A percentile compares a stretch with the other conserved stretches of the same genome.
Conservation (phyloP, 768 basidiomycete species). For the Suillus ampliporus region DNA sequence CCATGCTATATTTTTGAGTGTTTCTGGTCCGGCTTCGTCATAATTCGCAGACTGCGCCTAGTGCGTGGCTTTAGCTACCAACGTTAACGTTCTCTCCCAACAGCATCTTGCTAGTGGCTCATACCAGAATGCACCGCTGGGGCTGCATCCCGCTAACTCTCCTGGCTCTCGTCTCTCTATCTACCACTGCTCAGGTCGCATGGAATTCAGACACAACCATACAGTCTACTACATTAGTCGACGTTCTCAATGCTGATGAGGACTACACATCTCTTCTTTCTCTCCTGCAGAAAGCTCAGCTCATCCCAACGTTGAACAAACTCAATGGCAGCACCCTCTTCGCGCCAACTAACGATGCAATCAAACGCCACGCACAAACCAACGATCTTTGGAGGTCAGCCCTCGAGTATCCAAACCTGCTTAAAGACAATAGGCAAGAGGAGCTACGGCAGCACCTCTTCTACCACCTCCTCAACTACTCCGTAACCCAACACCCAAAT, state of each 20-base stretch:
- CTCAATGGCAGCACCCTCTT: conserved; percentile 87
- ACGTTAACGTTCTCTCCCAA: conserved; percentile 2
- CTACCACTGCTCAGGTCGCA: conserved; percentile 29
- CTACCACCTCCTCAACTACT: conserved; percentile 91
- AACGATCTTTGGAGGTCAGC: conserved; percentile 39
- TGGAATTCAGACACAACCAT: conserved; percentile 27
- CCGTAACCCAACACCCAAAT: conserved; percentile 55
- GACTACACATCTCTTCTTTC: conserved; percentile 78
- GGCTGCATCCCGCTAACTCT: conserved; percentile 42
- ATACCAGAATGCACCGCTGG: conserved; percentile 38
- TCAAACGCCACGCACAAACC: conserved; percentile 52
- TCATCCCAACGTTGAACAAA: conserved; percentile 90
- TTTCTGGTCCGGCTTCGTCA: background rate
- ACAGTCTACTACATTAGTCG: conserved; percentile 69
- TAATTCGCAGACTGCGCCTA: conserved; percentile 3
- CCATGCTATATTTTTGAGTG: background rate
- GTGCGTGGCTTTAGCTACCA: background rate
- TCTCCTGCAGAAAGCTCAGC: conserved; percentile 82
- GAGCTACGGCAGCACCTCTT: conserved; percentile 89
- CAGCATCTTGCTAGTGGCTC: conserved; percentile 10
- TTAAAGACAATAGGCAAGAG: conserved; percentile 83
- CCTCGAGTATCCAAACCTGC: conserved; percentile 33
- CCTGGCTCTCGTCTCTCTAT: conserved; percentile 25
- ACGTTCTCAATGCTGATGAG: conserved; percentile 73
- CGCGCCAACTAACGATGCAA: conserved; percentile 94